phyloP scores from a whole-genome alignment of 768 basidiomycete genomes.

The Leccinellum luteum region DNA sequence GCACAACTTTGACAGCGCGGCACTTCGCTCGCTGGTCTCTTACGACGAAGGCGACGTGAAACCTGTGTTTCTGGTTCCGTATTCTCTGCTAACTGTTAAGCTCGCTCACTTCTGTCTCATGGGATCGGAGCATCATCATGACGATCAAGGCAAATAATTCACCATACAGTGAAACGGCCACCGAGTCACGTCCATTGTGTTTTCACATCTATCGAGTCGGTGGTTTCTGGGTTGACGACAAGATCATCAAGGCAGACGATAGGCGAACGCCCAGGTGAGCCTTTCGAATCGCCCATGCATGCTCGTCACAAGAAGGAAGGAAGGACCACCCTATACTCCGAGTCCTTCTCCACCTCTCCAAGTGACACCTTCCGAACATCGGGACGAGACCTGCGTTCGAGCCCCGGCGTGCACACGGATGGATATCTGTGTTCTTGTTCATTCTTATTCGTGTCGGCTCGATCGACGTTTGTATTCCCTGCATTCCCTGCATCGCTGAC shows the following conservation, averaged over 20 bases:
- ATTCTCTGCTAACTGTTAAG: not conserved
- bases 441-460: not conserved
- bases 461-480: not conserved
- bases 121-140: not conserved
- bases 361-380: not conserved
- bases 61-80: not conserved
- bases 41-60: conserved; percentile 3
- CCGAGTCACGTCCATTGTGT: conserved; percentile 9
- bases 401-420: not conserved
- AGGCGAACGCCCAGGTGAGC: conserved; percentile 25
- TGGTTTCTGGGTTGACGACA: conserved; percentile 28
- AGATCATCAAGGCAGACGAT: conserved; percentile 28
- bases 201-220: conserved; percentile 31
- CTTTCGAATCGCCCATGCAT: not conserved
- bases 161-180: not conserved
- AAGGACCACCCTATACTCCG: not conserved
- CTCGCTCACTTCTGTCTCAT: not conserved
- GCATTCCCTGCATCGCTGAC: not conserved
- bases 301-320: not conserved
- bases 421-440: not conserved
- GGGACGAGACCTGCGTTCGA: not conserved
- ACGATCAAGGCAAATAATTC: not conserved
- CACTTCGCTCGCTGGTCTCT: not conserved
- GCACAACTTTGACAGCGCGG: not conserved
- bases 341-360: not conserved